A percentile compares a stretch with the other conserved stretches of the same genome.
These are phyloP conservation scores for Beauveria sp. DNA, from an alignment of 2,329 filamentous ascomycete genomes.

Conservation along the genomic window DNA sequence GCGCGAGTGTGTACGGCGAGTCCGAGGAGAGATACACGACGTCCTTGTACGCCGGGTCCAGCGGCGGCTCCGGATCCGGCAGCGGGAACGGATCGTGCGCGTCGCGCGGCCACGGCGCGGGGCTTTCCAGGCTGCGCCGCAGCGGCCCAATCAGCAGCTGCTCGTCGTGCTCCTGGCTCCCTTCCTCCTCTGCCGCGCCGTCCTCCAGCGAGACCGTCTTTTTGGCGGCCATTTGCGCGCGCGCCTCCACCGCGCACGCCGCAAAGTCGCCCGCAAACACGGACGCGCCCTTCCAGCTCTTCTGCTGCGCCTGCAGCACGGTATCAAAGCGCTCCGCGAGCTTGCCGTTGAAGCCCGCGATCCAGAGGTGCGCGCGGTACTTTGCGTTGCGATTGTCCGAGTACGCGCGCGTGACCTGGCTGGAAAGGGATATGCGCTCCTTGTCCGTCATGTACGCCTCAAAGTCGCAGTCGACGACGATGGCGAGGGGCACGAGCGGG, in stretches of 20 bases:
- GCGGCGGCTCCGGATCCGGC: conserved; percentile 25
- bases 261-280: conserved; percentile 72
- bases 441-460: conserved; percentile 83
- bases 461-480: conserved; percentile 88
- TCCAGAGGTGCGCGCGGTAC: conserved; percentile 63
- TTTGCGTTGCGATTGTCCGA: conserved; percentile 70
- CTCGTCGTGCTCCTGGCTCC: conserved; percentile 21
- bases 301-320: conserved; percentile 61
- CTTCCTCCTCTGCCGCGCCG: neutral
- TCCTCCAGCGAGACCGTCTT: conserved; percentile 23
- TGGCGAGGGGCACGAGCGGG: conserved; percentile 63
- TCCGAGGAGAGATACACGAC: conserved; percentile 89
- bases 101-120: conserved; percentile 25
- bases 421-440: conserved; percentile 73
- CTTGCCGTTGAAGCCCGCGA: conserved; percentile 71
- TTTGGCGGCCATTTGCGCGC: conserved; percentile 52
- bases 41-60: conserved; percentile 28
- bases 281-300: conserved; percentile 69
- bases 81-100: conserved; percentile 26
- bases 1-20: conserved; percentile 74
- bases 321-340: conserved; percentile 75
- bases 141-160: conserved; percentile 56
- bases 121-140: conserved; percentile 26
- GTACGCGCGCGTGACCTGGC: conserved; percentile 82
- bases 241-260: conserved; percentile 56